A percentile compares a stretch with the other conserved stretches of the same genome.
These are phyloP conservation scores for Biscogniauxia sp. DNA, from an alignment of 2,329 filamentous ascomycete species.

Conservation along the genomic window DNA sequence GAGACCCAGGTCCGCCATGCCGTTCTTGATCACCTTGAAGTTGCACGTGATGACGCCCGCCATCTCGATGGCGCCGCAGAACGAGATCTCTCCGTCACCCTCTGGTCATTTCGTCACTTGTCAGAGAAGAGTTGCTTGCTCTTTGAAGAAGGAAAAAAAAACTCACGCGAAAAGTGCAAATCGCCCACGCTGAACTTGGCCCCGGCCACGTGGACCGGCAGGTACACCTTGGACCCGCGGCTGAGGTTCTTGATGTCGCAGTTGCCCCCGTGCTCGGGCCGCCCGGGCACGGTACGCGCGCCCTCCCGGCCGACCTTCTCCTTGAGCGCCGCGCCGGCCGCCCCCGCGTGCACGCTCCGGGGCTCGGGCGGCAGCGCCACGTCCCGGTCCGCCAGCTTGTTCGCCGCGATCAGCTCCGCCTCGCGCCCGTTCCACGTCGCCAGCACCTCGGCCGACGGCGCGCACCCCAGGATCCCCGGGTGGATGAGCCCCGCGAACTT, in stretches of 20 bases:
- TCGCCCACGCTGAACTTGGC: slow-evolving; percentile 92
- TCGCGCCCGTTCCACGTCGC: slow-evolving; percentile 83
- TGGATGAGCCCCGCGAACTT: slow-evolving; percentile 88
- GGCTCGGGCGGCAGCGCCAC: slow-evolving; percentile 78
- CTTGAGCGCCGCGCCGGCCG: slow-evolving; percentile 54
- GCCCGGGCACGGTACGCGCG: slow-evolving; percentile 78
- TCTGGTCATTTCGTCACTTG: slow-evolving; percentile 47
- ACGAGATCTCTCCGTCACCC: slow-evolving; percentile 88
- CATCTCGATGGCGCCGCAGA: slow-evolving; percentile 91
- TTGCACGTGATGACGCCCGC: slow-evolving; percentile 88
- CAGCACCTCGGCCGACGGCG: slow-evolving; percentile 75
- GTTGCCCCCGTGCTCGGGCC: slow-evolving; percentile 86
- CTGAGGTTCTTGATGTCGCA: slow-evolving; percentile 89
- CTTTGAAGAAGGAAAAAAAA: background rate
- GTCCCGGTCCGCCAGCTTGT: slow-evolving; percentile 58
- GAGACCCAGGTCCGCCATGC: slow-evolving; percentile 70
- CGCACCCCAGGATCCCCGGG: slow-evolving; percentile 87
- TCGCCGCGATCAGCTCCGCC: slow-evolving; percentile 70
- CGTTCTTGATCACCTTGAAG: slow-evolving; percentile 81
- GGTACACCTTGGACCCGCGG: slow-evolving; percentile 76
- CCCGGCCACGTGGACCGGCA: slow-evolving; percentile 81
- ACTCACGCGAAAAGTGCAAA: slow-evolving; percentile 70
- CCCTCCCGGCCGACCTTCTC: slow-evolving; percentile 73
- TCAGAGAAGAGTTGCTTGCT: background rate
- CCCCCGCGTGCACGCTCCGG: slow-evolving; percentile 70